phyloP scores from a whole-genome alignment of 2,329 filamentous ascomycete genomes.

The Zasmidium citrigriseum region DNA sequence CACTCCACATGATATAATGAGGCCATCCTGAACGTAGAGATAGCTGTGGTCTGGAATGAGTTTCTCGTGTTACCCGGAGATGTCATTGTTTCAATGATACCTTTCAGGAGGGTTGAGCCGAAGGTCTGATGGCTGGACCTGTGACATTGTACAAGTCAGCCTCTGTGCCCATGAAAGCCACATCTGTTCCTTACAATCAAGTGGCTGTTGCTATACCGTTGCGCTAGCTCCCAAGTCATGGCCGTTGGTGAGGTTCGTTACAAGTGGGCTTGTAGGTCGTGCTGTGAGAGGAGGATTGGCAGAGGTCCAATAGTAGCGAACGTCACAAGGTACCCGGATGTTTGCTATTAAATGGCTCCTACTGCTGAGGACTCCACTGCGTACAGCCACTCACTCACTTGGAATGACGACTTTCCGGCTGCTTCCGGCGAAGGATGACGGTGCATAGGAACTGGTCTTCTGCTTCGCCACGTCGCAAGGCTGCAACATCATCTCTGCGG shows the following conservation, averaged over 20 bases:
- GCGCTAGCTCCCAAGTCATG: conserved; percentile 18
- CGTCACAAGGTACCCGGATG: neutral
- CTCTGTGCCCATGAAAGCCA: neutral
- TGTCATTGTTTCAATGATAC: neutral
- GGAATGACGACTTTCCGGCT: neutral
- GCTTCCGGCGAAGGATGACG: neutral
- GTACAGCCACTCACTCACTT: neutral
- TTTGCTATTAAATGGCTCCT: neutral
- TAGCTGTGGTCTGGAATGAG: conserved; percentile 42
- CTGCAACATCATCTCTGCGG: too few species aligned
- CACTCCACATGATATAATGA: conserved; percentile 43
- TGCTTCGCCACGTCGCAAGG: neutral
- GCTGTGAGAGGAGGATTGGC: neutral
- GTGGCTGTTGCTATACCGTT: conserved; percentile 31
- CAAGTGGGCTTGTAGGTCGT: too few species aligned
- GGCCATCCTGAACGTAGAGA: conserved; percentile 43
- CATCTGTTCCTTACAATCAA: conserved; percentile 37
- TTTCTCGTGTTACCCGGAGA: neutral
- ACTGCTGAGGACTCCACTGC: neutral
- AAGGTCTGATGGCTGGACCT: conserved; percentile 52
- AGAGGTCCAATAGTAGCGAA: neutral
- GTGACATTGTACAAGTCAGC: neutral
- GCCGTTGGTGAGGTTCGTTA: neutral
- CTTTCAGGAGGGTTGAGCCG: conserved; percentile 11
- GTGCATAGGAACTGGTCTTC: neutral